Conservation (phyloP, 345 rosid species). For the Brassica napus region DNA sequence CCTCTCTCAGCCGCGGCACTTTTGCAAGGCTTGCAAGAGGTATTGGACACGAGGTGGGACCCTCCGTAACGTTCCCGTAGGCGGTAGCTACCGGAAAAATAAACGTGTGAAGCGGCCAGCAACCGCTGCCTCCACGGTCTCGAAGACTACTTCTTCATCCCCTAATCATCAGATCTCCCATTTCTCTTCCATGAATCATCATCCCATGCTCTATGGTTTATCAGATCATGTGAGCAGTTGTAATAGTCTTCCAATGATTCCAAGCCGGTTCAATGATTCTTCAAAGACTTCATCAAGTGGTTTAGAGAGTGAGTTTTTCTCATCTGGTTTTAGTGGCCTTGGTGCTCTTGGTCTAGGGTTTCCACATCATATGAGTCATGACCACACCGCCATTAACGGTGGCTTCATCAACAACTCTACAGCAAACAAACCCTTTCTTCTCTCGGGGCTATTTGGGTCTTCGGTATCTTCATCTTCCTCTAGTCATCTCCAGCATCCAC, state of each 20-base stretch:
- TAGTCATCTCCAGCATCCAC: slow-evolving; percentile 47
- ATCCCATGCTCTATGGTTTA: slow-evolving; percentile 64
- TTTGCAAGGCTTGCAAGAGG: slow-evolving; percentile 75
- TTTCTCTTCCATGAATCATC: slow-evolving; percentile 49
- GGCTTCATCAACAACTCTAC: slow-evolving; percentile 41
- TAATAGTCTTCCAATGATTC: slow-evolving; percentile 44
- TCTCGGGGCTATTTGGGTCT: slow-evolving; percentile 53
- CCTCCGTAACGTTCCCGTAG: slow-evolving; percentile 67
- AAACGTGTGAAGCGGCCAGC: slow-evolving; percentile 59
- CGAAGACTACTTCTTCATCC: slow-evolving; percentile 31
- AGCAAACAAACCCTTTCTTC: slow-evolving; percentile 43
- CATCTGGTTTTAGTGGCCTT: slow-evolving; percentile 52
- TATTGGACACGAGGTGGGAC: slow-evolving; percentile 78
- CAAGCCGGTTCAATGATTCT: slow-evolving; percentile 33
- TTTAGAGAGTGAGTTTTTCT: slow-evolving; percentile 49
- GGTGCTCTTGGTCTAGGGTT: slow-evolving; percentile 65
- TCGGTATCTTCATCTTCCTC: slow-evolving; percentile 52
- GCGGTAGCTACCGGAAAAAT: slow-evolving; percentile 74
- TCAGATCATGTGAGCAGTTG: slow-evolving; percentile 47
- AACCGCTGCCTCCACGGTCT: slow-evolving; percentile 24
- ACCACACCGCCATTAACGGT: slow-evolving; percentile 19
- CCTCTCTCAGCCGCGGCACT: slow-evolving; percentile 67
- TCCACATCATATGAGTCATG: slow-evolving; percentile 43
- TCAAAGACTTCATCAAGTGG: slow-evolving; percentile 35
- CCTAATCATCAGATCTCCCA: slow-evolving; percentile 42